Percentiles rank a stretch among this genome's conserved stretches.
Evolutionary conservation across 306 rosid species (phyloP).

Genomic region (Nissolia schottii): DNA sequence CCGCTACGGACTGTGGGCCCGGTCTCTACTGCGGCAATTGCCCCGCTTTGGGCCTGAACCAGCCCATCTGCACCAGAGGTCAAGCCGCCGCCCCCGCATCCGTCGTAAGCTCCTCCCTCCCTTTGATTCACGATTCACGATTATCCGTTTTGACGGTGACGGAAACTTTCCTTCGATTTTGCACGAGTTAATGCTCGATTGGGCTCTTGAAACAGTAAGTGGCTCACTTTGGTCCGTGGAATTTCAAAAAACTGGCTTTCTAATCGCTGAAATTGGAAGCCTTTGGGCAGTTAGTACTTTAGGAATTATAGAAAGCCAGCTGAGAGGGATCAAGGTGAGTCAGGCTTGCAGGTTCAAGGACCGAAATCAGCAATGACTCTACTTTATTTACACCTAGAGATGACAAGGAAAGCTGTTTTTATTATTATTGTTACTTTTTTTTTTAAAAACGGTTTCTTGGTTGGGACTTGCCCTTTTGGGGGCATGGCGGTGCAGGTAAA

Average conservation of each 20-base stretch:
- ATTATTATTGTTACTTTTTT: neutral
- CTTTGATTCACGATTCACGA: neutral
- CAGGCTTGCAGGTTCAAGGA: no score
- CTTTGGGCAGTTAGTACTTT: no score
- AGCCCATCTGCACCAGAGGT: slow-evolving; percentile 83
- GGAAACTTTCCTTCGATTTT: slow-evolving; percentile 1
- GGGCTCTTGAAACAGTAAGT: no score
- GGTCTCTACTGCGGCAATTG: slow-evolving; percentile 94
- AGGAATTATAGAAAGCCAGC: no score
- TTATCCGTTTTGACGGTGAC: neutral
- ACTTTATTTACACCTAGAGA: no score
- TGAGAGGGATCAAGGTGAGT: no score
- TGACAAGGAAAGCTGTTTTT: neutral
- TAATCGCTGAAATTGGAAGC: no score
- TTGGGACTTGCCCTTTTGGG: slow-evolving; percentile 7
- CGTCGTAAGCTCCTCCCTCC: slow-evolving; percentile 34
- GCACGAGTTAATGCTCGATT: neutral
- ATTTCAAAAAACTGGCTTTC: no score
- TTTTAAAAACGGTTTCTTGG: neutral
- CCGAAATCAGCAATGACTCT: no score
- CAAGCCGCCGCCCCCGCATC: slow-evolving; percentile 63
- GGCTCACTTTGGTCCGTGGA: neutral
- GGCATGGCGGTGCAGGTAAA: slow-evolving; percentile 49
- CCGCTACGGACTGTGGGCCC: slow-evolving; percentile 67
- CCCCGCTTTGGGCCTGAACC: slow-evolving; percentile 63